A percentile compares a stretch with the other conserved stretches of the same genome.
phyloP scores from a whole-genome alignment of 805 yeast species.

The Nakazawaea ishiwadae region DNA sequence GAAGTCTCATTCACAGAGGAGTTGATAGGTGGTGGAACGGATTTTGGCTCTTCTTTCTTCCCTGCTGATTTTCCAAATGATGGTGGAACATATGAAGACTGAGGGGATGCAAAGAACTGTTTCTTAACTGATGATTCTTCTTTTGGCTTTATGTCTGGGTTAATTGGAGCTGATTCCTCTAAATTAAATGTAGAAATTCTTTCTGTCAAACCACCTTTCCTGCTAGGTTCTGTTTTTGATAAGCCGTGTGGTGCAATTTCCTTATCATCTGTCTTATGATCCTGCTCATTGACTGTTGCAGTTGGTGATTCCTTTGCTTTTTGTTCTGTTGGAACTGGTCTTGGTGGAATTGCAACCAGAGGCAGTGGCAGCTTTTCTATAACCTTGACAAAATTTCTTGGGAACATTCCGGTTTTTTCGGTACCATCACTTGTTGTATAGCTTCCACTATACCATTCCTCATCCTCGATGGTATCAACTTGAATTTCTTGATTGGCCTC shows the following conservation, averaged over 20 bases:
- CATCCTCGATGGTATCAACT: conserved; percentile 81
- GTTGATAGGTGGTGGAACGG: conserved; percentile 21
- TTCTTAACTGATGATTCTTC: conserved; percentile 49
- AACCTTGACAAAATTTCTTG: conserved; percentile 70
- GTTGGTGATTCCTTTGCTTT: conserved; percentile 2
- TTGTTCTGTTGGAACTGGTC: not conserved
- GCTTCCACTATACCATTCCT: conserved; percentile 84
- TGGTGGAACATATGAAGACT: conserved; percentile 55
- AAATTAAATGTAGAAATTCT: conserved; percentile 46
- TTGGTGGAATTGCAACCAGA: not conserved
- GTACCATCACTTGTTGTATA: conserved; percentile 43
- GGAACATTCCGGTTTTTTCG: conserved; percentile 71
- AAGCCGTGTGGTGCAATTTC: not conserved
- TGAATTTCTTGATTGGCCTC: conserved; percentile 61
- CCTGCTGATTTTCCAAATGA: conserved; percentile 18
- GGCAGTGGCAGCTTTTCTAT: conserved; percentile 7
- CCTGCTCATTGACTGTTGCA: no score
- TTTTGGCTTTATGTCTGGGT: conserved; percentile 33
- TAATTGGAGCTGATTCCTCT: conserved; percentile 32
- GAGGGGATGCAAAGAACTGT: conserved; percentile 50
- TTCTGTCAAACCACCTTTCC: conserved; percentile 30
- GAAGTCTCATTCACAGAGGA: conserved; percentile 19
- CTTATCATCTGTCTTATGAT: no score
- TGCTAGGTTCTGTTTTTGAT: not conserved
- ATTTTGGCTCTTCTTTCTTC: conserved; percentile 15